phyloP scores from a whole-genome alignment of 768 basidiomycete genomes.

The Podaxis sp. region DNA sequence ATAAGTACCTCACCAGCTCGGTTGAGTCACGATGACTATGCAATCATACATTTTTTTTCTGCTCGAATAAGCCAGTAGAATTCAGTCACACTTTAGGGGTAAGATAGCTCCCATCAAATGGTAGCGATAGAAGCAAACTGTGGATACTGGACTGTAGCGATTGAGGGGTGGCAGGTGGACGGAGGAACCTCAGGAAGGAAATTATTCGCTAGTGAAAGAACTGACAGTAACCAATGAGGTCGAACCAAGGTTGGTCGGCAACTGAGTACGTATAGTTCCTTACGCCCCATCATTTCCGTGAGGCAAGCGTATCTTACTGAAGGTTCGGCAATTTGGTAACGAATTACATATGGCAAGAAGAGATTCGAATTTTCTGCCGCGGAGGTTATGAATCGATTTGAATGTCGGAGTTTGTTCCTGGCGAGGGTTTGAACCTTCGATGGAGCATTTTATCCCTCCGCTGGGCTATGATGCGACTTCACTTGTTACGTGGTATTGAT shows the following conservation, averaged over 20 bases:
- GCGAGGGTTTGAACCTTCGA: neutral
- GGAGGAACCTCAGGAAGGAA: slow-evolving; percentile 1
- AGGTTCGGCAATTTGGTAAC: neutral
- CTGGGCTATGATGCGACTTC: neutral
- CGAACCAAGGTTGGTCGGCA: neutral
- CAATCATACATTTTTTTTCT: neutral
- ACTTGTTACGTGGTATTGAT: neutral
- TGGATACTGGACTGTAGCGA: neutral
- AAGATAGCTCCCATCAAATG: neutral
- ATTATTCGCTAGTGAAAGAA: neutral
- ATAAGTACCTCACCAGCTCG: neutral
- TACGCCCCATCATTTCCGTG: neutral
- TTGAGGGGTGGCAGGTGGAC: too few relatives aligned
- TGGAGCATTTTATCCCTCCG: too few relatives aligned
- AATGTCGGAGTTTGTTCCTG: neutral
- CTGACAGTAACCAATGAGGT: neutral
- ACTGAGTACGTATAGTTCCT: neutral
- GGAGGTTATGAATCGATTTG: too few relatives aligned
- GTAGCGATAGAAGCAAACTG: neutral
- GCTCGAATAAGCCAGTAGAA: neutral
- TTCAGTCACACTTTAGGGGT: neutral
- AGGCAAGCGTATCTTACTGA: neutral
- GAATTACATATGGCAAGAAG: neutral
- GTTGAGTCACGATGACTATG: neutral
- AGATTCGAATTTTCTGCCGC: neutral